Evolutionary conservation across 176 grass and related monocot species (phyloP), one percentile per base, ranked within the genome.

Genomic region (Lolium perenne): DNA sequence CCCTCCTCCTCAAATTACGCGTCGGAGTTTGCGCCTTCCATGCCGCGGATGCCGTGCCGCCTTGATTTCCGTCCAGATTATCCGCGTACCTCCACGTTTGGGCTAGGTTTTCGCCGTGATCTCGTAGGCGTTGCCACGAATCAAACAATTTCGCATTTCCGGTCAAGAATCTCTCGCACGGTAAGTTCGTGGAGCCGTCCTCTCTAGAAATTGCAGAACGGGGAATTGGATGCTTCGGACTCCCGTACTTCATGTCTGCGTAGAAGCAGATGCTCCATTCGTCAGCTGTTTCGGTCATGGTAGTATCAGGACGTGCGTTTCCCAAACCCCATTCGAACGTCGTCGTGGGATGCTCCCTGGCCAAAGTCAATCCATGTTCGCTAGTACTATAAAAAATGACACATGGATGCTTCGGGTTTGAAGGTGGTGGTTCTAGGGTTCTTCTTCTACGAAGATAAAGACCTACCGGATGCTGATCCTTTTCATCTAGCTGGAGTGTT

Each of bases 361-460:
- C 23, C 32, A 68, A 85, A 43, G 41, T 86, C 83, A 82, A 82
- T 43, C 61, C 47, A 64, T 47, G 46, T 72, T 65, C 74, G 13
- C n/a, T 29, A 83, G n/a, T n/a, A n/a, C n/a, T n/a, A n/a, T n/a
- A n/a, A n/a, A n/a, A n/a, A n/a, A n/a, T n/a, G n/a, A n/a, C n/a
- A n/a, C n/a, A n/a, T n/a, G n/a, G n/a, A n/a, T n/a, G n/a, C n/a
- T n/a, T n/a, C n/a, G n/a, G n/a, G n/a, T n/a, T n/a, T n/a, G n/a
- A n/a, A n/a, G n/a, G n/a, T n/a, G n/a, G n/a, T n/a, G n/a, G n/a
- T n/a, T n/a, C n/a, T n/a, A n/a, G n/a, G n/a, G n/a, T n/a, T n/a
- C n/a, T n/a, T n/a, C n/a, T n/a, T n/a, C n/a, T n/a, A n/a, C n/a
- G n/a, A n/a, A n/a, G n/a, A n/a, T n/a, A n/a, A n/a, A n/a, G n/a